Percentiles rank a stretch among this genome's conserved stretches.
These are phyloP conservation scores for Ceratobasidium sp. DNA, from an alignment of 1,284 basidiomycete genomes.

Conservation along the genomic window DNA sequence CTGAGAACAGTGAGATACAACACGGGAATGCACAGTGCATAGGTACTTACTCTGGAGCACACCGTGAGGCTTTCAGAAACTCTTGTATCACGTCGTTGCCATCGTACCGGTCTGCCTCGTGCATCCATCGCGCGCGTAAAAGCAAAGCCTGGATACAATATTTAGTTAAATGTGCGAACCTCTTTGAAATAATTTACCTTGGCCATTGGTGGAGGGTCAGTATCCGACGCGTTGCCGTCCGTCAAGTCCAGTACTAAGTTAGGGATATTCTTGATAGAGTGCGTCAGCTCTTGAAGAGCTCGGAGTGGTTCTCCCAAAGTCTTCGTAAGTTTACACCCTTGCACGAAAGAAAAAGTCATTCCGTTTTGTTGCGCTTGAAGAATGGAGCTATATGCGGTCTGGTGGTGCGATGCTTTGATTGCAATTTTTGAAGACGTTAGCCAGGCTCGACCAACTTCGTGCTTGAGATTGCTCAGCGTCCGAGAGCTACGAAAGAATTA, in stretches of 20 bases:
- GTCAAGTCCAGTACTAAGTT: constrained; percentile 69
- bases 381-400: constrained; percentile 97
- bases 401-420: constrained; percentile 93
- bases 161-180: not conserved
- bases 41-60: constrained; percentile 28
- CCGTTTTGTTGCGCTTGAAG: constrained; percentile 88
- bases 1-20: constrained; percentile 59
- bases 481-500: constrained; percentile 47
- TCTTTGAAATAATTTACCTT: constrained; percentile 68
- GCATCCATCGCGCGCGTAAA: constrained; percentile 93
- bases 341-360: constrained; percentile 87
- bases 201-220: constrained; percentile 64
- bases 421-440: constrained; percentile 95
- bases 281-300: constrained; percentile 91
- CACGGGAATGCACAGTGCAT: not conserved
- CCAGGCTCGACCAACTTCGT: constrained; percentile 88
- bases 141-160: constrained; percentile 75
- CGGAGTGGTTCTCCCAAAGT: constrained; percentile 85
- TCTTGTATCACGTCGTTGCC: constrained; percentile 71
- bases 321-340: constrained; percentile 90
- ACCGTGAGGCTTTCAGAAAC: constrained; percentile 66
- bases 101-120: constrained; percentile 89
- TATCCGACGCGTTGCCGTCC: constrained; percentile 63
- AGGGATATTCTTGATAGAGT: constrained; percentile 63
- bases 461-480: constrained; percentile 57